Evolutionary conservation across 2,329 filamentous ascomycete genomes (phyloP).

Genomic region (Catunica adiposa): DNA sequence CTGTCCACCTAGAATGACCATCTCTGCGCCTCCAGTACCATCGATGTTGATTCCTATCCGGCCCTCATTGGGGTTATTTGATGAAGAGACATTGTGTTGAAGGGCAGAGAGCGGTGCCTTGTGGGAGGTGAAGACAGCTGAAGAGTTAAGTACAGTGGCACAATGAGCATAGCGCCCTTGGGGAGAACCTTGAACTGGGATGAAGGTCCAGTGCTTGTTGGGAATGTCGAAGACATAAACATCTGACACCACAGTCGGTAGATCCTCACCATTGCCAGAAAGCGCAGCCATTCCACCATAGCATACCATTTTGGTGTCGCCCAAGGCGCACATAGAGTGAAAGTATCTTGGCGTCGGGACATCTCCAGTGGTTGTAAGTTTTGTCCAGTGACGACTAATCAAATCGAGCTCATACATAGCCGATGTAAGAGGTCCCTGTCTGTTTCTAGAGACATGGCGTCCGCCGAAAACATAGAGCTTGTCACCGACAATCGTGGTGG

Average conservation of each 20-base stretch:
- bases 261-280: slow-evolving; percentile 39
- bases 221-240: slow-evolving; percentile 87
- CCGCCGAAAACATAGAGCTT: slow-evolving; percentile 96
- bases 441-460: slow-evolving; percentile 65
- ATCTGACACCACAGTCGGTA: slow-evolving; percentile 93
- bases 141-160: slow-evolving; percentile 78
- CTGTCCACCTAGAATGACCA: slow-evolving; percentile 92
- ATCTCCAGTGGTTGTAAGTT: slow-evolving; percentile 68
- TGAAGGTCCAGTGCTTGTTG: slow-evolving; percentile 67
- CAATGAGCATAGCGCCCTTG: slow-evolving; percentile 95
- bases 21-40: slow-evolving; percentile 81
- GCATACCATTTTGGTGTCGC: slow-evolving; percentile 91
- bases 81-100: slow-evolving; percentile 70
- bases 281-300: slow-evolving; percentile 81
- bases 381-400: slow-evolving; percentile 82
- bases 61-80: slow-evolving; percentile 65
- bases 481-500: slow-evolving; percentile 86
- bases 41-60: slow-evolving; percentile 78
- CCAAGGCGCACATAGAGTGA: slow-evolving; percentile 84
- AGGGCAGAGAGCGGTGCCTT: slow-evolving; percentile 73
- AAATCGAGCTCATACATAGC: slow-evolving; percentile 90
- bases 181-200: slow-evolving; percentile 64
- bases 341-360: slow-evolving; percentile 87
- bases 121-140: slow-evolving; percentile 70
- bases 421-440: slow-evolving; percentile 64